phyloP scores from a whole-genome alignment of 1,139 yeast species.

The Diutina pseudorugosa region DNA sequence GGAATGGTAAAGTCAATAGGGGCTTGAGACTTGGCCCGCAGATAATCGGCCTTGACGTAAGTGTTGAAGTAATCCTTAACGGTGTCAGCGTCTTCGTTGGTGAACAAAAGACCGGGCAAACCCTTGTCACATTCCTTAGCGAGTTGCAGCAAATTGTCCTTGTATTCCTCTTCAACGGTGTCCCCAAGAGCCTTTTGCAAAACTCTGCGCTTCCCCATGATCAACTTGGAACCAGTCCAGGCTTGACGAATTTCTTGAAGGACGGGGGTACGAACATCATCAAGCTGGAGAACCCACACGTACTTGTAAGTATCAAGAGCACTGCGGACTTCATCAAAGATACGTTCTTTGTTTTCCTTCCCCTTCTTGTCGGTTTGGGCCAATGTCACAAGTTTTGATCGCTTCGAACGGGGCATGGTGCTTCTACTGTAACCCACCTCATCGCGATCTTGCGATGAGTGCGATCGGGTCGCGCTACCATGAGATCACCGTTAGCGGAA shows the following conservation, averaged over 20 bases:
- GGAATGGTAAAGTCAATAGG: conserved; percentile 82
- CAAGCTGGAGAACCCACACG: conserved; percentile 77
- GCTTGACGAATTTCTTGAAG: conserved; percentile 84
- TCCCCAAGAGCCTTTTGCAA: conserved; percentile 87
- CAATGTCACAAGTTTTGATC: conserved; percentile 87
- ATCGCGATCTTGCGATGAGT: not conserved
- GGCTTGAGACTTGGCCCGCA: conserved; percentile 77
- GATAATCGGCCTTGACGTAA: conserved; percentile 69
- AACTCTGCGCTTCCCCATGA: conserved; percentile 88
- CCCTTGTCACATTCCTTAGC: conserved; percentile 45
- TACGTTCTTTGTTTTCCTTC: conserved; percentile 79
- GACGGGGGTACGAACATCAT: conserved; percentile 93
- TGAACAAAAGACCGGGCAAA: conserved; percentile 76
- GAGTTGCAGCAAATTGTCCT: conserved; percentile 66
- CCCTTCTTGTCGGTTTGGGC: conserved; percentile 96
- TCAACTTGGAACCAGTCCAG: conserved; percentile 82
- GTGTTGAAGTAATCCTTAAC: conserved; percentile 77
- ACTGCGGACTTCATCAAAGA: conserved; percentile 80
- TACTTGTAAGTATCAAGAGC: conserved; percentile 67
- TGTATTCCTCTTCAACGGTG: conserved; percentile 74
- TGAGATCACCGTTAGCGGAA: too few species aligned
- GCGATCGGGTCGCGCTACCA: not conserved
- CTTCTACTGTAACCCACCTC: not conserved
- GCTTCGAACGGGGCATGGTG: conserved; percentile 87
- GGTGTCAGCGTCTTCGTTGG: conserved; percentile 74